Evolutionary conservation across 345 rosid genomes (phyloP), one percentile per base, ranked within the genome.

Genomic region (Boechera stricta): DNA sequence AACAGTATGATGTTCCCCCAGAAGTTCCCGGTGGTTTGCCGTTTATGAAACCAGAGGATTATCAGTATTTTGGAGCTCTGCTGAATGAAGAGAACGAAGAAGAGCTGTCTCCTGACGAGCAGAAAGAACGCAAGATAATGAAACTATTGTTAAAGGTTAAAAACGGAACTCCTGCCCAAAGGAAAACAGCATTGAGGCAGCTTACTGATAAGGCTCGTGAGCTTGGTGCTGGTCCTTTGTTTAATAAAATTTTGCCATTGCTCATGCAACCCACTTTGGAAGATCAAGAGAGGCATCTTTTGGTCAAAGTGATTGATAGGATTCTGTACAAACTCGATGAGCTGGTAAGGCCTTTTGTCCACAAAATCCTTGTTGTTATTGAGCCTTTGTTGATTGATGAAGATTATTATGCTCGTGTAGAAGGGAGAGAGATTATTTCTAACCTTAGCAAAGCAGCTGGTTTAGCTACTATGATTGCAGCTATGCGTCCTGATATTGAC

Each of bases 401-500:
- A 79, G 99, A 95, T 72, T 95, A 95, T 77, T 95, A 95, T 91
- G 99, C 99, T 10, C 99, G 98, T 71, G 97, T 93, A 15, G 99
- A 95, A 81, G 99, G 99, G 47, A 91, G 99, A 83, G 98, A 95
- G 80, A 93, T 95, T 64, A 95, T 95, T 77, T 95, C 99, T 61
- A 95, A 95, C 85, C 84, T 95, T 76, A 93, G 98, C 76, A 95
- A 93, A 83, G 98, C 99, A 35, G 99, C 98, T 55, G 99, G 98
- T 69, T 85, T 95, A 87, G 98, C 99, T 26, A 93, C 99, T 53
- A 95, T 95, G 99, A 93, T 95, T 83, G 99, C 99, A 79, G 99
- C 98, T 45, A 95, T 93, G 99, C 97, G 98, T 77, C 99, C 99
- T 2, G 99, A 95, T 83, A 95, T 95, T 77, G 99, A 95, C 71